Evolutionary conservation across 139 green algal species (phyloP), one percentile per base, ranked within the genome.

Genomic region (Chlamydomonas incerta): DNA sequence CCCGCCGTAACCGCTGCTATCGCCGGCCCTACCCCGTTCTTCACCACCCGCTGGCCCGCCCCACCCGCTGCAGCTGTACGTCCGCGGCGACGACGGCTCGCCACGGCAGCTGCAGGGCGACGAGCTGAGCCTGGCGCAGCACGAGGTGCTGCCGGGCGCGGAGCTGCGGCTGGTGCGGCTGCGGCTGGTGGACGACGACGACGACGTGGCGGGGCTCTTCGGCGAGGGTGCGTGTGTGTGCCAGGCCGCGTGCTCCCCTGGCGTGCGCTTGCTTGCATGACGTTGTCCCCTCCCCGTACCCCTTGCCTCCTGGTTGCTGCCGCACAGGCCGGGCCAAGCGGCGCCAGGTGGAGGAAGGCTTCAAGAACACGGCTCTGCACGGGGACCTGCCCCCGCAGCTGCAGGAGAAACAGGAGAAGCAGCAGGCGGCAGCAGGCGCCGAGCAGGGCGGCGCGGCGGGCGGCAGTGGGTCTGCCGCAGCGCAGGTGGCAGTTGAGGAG

Each of bases 131-230:
- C 34, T 87, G 65, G 66, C 71, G 34, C 81, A 90, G 87, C 74
- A 90, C 67, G 90, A 92, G 79, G 87, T 96, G 33, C 90, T 89
- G 77, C 92, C 93, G 41, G 85, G 65, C 2, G 82, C 94, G 50
- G 89, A 95, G 63, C 47, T 94, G 13, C 84, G 86, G 21, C 35
- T 93, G 52, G 82, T 93, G 31, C 74, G 81, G 29, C n/a, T 62
- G 50, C 82, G 58, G 6, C 52, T 77, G 17, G 66, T 82, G 41
- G 75, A 90, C 35, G 81, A 89, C 58, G 85, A 94, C 47, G 88
- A 90, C 11, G 91, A 94, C 55, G 55, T 90, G 62, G 74, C 33
- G 33, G 85, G 47, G 21, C 81, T 93, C 18, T 87, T 93, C 41
- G 83, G 82, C 26, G 73, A 72, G 9, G 76, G 69, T 58, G 72